These are phyloP conservation scores for Mycena floridula DNA, from an alignment of 768 basidiomycete genomes.

Conservation along the genomic window DNA sequence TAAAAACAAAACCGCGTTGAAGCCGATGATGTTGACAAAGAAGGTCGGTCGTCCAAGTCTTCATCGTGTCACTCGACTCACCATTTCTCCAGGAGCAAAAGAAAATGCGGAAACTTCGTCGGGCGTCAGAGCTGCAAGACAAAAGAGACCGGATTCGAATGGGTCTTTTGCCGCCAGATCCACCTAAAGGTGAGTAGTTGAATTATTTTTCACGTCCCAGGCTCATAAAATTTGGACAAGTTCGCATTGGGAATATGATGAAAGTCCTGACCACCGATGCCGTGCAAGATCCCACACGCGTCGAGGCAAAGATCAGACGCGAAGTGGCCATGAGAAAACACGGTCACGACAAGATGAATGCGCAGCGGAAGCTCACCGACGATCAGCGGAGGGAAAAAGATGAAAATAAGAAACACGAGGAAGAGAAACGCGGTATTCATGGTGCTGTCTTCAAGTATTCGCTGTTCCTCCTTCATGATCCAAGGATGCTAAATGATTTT, in stretches of 20 bases:
- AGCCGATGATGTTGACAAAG: slow-evolving; percentile 88
- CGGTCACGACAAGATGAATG: slow-evolving; percentile 89
- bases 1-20: slow-evolving; percentile 70
- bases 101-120: slow-evolving; percentile 89
- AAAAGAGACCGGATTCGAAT: slow-evolving; percentile 92
- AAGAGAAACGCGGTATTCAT: slow-evolving; percentile 78
- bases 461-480: background rate
- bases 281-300: slow-evolving; percentile 94
- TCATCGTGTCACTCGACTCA: background rate
- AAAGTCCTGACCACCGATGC: slow-evolving; percentile 95
- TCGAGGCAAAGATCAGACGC: slow-evolving; percentile 90
- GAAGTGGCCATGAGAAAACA: slow-evolving; percentile 91
- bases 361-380: slow-evolving; percentile 85
- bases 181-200: slow-evolving; percentile 73
- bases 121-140: slow-evolving; percentile 87
- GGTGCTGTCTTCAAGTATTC: slow-evolving; percentile 86
- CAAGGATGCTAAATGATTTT: too few relatives aligned
- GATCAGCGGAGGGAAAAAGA: slow-evolving; percentile 86
- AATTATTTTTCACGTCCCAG: background rate
- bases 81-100: slow-evolving; percentile 73
- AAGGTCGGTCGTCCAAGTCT: slow-evolving; percentile 43
- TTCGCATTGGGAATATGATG: slow-evolving; percentile 94
- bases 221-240: slow-evolving; percentile 33
- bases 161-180: slow-evolving; percentile 92
- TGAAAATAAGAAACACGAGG: slow-evolving; percentile 79